phyloP scores from a whole-genome alignment of 306 rosid species.

The Prunus fruticosa region DNA sequence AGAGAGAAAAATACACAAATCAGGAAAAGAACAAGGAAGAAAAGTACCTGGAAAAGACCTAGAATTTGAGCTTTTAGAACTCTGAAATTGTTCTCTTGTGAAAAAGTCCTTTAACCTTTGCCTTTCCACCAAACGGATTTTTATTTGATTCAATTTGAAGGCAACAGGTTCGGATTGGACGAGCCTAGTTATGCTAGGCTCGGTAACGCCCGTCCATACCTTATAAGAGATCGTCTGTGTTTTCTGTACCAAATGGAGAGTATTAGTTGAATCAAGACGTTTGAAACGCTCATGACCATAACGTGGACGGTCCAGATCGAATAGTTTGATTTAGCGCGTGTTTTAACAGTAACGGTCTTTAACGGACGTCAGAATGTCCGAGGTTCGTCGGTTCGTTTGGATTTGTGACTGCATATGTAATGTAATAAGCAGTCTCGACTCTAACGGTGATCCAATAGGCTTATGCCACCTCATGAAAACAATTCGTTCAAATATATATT shows the following conservation, averaged over 20 bases:
- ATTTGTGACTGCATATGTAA: not conserved
- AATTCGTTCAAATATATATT: not conserved
- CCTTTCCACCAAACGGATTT: not conserved
- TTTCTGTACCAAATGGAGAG: not conserved
- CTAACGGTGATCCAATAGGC: not conserved
- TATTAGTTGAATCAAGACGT: not conserved
- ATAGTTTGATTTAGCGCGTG: not conserved
- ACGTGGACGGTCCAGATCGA: not conserved
- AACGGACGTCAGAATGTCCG: not conserved
- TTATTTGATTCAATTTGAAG: not conserved
- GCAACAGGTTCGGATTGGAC: constrained; percentile 1
- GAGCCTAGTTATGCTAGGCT: not conserved
- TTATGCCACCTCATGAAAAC: not conserved
- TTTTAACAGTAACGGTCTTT: not conserved
- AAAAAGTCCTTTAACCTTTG: not conserved
- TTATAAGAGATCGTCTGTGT: not conserved
- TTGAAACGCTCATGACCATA: not conserved
- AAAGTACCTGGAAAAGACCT: constrained; percentile 11
- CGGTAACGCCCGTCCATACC: constrained; percentile 23
- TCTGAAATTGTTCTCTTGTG: not conserved
- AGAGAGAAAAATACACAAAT: not conserved
- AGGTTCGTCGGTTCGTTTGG: not conserved
- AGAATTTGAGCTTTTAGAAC: not conserved
- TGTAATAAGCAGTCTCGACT: not conserved
- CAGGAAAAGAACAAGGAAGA: not conserved